Conservation (phyloP, 257 asterid genomes). For the Fraxinus cuspidata region DNA sequence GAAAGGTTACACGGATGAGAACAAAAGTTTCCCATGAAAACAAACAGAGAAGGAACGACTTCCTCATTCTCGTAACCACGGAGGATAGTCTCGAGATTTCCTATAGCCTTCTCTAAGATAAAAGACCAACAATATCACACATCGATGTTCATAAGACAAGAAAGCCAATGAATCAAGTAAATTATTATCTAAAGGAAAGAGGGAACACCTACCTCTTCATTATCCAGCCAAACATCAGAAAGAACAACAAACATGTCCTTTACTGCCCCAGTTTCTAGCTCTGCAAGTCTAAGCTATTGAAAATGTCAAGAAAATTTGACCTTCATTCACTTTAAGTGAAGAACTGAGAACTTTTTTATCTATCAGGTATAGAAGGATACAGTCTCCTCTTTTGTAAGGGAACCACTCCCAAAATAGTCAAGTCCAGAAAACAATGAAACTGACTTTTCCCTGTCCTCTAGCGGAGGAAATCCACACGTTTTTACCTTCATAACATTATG, state of each 20-base stretch:
- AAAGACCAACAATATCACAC: conserved; percentile 49
- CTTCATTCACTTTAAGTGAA: background rate
- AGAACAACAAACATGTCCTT: conserved; percentile 95
- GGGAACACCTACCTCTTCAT: conserved; percentile 57
- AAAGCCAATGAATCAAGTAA: conserved; percentile 16
- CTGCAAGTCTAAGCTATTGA: conserved; percentile 69
- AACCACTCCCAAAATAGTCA: conserved; percentile 89
- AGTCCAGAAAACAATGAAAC: conserved; percentile 53
- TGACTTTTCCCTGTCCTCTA: conserved; percentile 86
- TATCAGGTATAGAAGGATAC: conserved; percentile 59
- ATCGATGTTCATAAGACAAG: conserved; percentile 14
- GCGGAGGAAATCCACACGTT: conserved; percentile 90
- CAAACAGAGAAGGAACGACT: conserved; percentile 89
- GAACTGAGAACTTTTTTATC: conserved; percentile 9
- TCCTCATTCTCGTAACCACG: conserved; percentile 72
- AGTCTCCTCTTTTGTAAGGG: conserved; percentile 81
- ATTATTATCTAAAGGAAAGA: conserved; percentile 12
- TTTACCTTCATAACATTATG: conserved; percentile 58
- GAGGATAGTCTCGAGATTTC: conserved; percentile 76
- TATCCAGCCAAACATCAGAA: conserved; percentile 90
- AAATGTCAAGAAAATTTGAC: conserved; percentile 42
- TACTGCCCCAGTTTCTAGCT: conserved; percentile 81
- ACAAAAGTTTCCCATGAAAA: conserved; percentile 97
- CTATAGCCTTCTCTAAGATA: conserved; percentile 79
- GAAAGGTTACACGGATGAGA: conserved; percentile 90